Evolutionary conservation across 2,329 filamentous ascomycete species (phyloP).

Genomic region (Aspergillus aculeatinus): DNA sequence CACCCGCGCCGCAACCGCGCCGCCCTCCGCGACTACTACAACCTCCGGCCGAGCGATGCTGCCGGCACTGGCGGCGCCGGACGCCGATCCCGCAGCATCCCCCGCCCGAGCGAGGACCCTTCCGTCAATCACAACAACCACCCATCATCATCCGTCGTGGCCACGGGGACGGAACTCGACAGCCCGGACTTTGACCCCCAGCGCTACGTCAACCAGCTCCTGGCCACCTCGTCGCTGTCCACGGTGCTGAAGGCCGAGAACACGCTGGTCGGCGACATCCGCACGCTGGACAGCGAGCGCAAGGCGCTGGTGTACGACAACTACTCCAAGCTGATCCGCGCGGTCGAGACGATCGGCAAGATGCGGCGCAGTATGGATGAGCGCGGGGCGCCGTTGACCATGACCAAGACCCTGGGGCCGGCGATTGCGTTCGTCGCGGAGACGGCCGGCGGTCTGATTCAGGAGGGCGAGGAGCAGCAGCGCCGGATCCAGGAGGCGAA

Average conservation of each 20-base stretch:
- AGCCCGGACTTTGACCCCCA: constrained; percentile 68
- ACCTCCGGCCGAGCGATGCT: constrained; percentile 59
- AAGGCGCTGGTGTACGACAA: constrained; percentile 98
- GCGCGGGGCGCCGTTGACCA: constrained; percentile 44
- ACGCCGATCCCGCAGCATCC: constrained; percentile 38
- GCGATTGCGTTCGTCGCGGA: constrained; percentile 47
- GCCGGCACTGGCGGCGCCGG: constrained; percentile 32
- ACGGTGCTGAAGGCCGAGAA: constrained; percentile 48
- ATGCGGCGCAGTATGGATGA: constrained; percentile 52
- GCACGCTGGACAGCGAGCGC: constrained; percentile 89
- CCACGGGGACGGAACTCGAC: constrained; percentile 65
- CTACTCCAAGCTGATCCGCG: constrained; percentile 94
- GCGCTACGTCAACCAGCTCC: constrained; percentile 49
- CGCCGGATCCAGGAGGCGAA: constrained; percentile 30
- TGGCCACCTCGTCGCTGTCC: constrained; percentile 42
- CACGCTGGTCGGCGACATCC: constrained; percentile 65
- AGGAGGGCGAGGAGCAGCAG: constrained; percentile 40
- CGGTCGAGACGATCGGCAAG: constrained; percentile 91
- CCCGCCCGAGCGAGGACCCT: constrained; percentile 43
- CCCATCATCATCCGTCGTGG: constrained; percentile 26
- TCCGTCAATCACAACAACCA: constrained; percentile 4
- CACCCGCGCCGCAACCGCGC: constrained; percentile 68
- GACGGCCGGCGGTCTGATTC: constrained; percentile 41
- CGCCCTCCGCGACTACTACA: constrained; percentile 92
- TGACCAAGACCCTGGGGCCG: constrained; percentile 46